A percentile compares a stretch with the other conserved stretches of the same genome.
These are phyloP conservation scores for Curvularia spicifera DNA, from an alignment of 2,329 filamentous ascomycete genomes.

Conservation along the genomic window DNA sequence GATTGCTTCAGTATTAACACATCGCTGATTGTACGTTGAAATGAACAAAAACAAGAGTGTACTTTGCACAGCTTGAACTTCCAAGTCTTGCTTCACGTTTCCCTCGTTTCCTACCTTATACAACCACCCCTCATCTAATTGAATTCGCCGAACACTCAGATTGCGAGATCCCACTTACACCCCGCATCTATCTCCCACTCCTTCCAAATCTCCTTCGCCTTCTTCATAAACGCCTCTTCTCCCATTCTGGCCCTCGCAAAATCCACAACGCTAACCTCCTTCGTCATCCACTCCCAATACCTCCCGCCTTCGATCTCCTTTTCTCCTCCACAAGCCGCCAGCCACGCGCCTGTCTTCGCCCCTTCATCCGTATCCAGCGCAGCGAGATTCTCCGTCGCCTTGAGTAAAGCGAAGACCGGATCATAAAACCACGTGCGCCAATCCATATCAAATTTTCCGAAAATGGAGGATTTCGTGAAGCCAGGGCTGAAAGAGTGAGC, in stretches of 20 bases:
- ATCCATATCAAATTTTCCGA: constrained; percentile 14
- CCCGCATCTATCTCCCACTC: constrained; percentile 21
- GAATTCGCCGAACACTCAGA: background rate
- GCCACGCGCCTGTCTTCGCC: constrained; percentile 23
- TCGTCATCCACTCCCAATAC: constrained; percentile 22
- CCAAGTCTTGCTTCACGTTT: background rate
- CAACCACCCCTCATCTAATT: background rate
- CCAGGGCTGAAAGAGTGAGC: constrained; percentile 20
- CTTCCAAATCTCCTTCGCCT: constrained; percentile 9
- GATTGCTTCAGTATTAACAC: background rate
- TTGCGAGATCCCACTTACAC: constrained; percentile 8
- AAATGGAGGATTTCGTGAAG: constrained; percentile 22
- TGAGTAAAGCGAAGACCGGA: constrained; percentile 20
- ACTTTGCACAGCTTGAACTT: background rate
- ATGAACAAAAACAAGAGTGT: background rate
- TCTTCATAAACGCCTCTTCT: constrained; percentile 5
- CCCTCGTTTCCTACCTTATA: background rate
- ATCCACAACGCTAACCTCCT: constrained; percentile 17
- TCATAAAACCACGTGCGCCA: constrained; percentile 21
- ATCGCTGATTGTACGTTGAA: background rate
- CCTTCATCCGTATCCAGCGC: constrained; percentile 21
- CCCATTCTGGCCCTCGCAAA: constrained; percentile 11
- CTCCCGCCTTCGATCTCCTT: constrained; percentile 10
- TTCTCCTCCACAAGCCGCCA: constrained; percentile 15
- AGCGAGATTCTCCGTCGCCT: constrained; percentile 14